These are phyloP conservation scores for Pilatotrama ljubarskyi DNA, from an alignment of 768 basidiomycete species.

Conservation along the genomic window DNA sequence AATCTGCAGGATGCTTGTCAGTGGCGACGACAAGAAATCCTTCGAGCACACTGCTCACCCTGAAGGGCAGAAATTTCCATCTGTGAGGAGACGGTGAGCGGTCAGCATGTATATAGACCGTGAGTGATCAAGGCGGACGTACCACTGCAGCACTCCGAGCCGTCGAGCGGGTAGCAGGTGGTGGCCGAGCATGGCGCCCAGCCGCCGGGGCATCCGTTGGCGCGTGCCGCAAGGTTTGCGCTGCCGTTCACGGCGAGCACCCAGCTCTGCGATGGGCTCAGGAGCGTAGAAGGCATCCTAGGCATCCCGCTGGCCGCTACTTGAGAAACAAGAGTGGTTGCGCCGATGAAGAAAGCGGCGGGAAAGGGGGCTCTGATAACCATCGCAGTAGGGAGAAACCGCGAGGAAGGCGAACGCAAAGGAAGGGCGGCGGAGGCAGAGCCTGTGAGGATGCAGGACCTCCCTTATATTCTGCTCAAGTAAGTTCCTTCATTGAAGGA, in stretches of 20 bases:
- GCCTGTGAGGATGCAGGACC: neutral
- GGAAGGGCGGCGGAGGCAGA: too few relatives aligned
- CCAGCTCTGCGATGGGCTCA: neutral
- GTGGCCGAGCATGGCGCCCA: conserved; percentile 6
- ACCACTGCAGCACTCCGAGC: conserved; percentile 15
- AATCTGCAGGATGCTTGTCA: neutral
- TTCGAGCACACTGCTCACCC: neutral
- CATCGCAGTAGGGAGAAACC: neutral
- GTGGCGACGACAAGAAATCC: neutral
- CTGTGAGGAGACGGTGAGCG: neutral
- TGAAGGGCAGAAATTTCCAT: conserved; percentile 8
- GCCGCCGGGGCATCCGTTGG: conserved; percentile 8
- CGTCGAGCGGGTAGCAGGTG: conserved; percentile 19
- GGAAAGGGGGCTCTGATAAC: neutral
- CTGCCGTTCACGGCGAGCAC: neutral
- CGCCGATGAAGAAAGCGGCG: neutral
- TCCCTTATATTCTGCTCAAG: neutral
- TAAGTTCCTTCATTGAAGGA: neutral
- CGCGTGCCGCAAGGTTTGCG: neutral
- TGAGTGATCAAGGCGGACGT: neutral
- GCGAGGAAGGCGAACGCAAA: neutral
- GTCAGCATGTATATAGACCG: neutral
- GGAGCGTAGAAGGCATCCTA: neutral
- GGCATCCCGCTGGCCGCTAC: neutral
- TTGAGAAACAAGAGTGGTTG: neutral